Percentiles rank a stretch among this genome's conserved stretches.
Conservation (phyloP, 2,329 filamentous ascomycete species). For the Aspergillus persii region DNA sequence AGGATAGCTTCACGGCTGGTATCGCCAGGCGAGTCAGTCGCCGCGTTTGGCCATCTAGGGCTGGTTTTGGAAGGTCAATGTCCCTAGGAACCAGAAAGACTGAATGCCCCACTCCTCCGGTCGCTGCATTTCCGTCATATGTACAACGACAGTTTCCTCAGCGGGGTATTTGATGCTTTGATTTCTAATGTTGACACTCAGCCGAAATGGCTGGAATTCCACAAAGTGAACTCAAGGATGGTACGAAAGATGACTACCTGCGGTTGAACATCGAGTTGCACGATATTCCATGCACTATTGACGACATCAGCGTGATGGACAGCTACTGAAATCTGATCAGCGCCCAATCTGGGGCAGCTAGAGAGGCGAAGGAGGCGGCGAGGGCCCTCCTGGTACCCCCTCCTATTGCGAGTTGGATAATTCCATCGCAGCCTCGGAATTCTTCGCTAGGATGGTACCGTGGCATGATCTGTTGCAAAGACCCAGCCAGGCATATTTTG, state of each 20-base stretch:
- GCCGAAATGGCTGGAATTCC: slow-evolving; percentile 14
- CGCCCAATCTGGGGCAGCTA: slow-evolving; percentile 6
- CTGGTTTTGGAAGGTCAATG: slow-evolving; percentile 11
- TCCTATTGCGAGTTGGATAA: slow-evolving; percentile 11
- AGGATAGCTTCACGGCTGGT: slow-evolving; percentile 13
- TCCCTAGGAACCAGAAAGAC: slow-evolving; percentile 15
- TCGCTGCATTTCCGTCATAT: slow-evolving; percentile 21
- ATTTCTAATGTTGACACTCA: slow-evolving; percentile 21
- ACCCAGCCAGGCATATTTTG: slow-evolving; percentile 2
- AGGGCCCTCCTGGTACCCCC: slow-evolving; percentile 8
- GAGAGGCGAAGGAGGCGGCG: slow-evolving; percentile 4
- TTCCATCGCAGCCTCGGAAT: background rate
- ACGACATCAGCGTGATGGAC: slow-evolving; percentile 17
- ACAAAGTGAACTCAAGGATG: slow-evolving; percentile 7
- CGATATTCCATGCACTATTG: slow-evolving; percentile 10
- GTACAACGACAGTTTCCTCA: slow-evolving; percentile 20
- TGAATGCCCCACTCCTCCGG: background rate
- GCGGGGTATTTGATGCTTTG: slow-evolving; percentile 16
- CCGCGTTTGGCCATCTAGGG: slow-evolving; percentile 16
- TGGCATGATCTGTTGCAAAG: slow-evolving; percentile 11
- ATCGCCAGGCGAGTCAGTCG: slow-evolving; percentile 10
- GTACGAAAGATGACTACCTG: slow-evolving; percentile 9
- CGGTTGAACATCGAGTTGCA: slow-evolving; percentile 14
- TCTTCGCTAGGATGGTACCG: background rate
- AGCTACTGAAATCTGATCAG: slow-evolving; percentile 19